These are phyloP conservation scores for Didymella keratinophila DNA, from an alignment of 2,329 filamentous ascomycete genomes.

Conservation along the genomic window DNA sequence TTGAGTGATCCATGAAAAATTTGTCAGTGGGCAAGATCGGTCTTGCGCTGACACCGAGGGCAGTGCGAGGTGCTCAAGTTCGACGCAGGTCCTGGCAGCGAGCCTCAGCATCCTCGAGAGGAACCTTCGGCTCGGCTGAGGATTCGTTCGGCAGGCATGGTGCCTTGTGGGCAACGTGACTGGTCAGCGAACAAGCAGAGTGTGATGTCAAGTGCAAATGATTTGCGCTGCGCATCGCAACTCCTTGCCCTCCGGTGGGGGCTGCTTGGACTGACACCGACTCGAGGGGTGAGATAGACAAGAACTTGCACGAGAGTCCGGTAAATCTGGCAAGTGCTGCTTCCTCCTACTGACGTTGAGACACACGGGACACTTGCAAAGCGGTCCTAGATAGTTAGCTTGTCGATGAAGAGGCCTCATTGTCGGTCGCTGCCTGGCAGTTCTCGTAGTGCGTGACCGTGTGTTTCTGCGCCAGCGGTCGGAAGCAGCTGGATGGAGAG, in stretches of 20 bases:
- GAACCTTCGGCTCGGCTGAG: not conserved
- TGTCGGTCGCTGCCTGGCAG: no score
- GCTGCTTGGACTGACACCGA: not conserved
- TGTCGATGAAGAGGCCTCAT: no score
- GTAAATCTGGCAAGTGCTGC: no score
- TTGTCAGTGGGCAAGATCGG: not conserved
- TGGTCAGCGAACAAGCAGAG: not conserved
- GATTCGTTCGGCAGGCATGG: not conserved
- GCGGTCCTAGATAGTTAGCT: no score
- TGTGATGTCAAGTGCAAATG: not conserved
- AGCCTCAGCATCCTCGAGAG: not conserved
- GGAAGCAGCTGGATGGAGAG: no score
- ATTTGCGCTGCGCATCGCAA: not conserved
- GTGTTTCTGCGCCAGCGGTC: no score
- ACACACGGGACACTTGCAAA: no score
- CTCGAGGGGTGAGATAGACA: no score
- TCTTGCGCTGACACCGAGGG: not conserved
- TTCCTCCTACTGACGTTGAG: no score
- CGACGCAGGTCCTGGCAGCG: not conserved
- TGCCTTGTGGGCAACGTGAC: not conserved
- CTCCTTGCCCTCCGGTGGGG: not conserved
- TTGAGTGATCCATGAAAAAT: not conserved
- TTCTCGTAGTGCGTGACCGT: no score
- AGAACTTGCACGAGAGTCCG: no score
- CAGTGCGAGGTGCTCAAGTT: not conserved